Conservation (phyloP, 2,329 filamentous ascomycete species). For the Aspergillus awamori region DNA sequence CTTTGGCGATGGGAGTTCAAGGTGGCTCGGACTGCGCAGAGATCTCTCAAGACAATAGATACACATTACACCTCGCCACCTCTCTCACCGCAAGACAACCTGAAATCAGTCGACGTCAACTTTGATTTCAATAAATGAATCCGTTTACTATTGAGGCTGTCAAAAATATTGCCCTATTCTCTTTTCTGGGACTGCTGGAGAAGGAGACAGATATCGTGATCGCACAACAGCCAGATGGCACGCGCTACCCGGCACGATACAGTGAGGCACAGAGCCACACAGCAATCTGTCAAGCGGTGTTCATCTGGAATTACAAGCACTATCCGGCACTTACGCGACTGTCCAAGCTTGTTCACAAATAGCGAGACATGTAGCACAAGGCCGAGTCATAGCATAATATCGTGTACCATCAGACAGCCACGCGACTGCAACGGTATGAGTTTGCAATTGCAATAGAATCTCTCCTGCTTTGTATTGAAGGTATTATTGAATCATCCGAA, state of each 20-base stretch:
- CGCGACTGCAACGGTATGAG: conserved; percentile 36
- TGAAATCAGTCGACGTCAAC: conserved; percentile 44
- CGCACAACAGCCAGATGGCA: conserved; percentile 48
- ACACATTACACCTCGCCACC: conserved; percentile 45
- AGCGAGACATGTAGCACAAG: neutral
- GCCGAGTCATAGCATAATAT: conserved; percentile 51
- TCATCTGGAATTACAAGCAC: neutral
- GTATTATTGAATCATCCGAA: too few relatives aligned
- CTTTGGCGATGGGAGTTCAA: conserved; percentile 55
- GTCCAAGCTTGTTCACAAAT: neutral
- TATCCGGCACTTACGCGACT: neutral
- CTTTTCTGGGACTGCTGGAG: conserved; percentile 53
- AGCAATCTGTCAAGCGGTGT: neutral
- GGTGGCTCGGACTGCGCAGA: conserved; percentile 52
- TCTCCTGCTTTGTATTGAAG: conserved; percentile 48
- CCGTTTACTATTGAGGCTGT: conserved; percentile 60
- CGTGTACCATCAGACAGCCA: conserved; percentile 48
- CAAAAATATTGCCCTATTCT: conserved; percentile 55
- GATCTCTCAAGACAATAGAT: conserved; percentile 48
- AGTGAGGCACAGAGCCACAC: neutral
- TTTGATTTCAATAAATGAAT: conserved; percentile 55
- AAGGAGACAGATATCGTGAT: conserved; percentile 48
- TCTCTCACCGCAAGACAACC: conserved; percentile 15
- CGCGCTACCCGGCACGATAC: conserved; percentile 46
- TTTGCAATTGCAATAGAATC: conserved; percentile 59